These are phyloP conservation scores for Botryotinia convoluta DNA, from an alignment of 2,329 filamentous ascomycete species.

Conservation along the genomic window DNA sequence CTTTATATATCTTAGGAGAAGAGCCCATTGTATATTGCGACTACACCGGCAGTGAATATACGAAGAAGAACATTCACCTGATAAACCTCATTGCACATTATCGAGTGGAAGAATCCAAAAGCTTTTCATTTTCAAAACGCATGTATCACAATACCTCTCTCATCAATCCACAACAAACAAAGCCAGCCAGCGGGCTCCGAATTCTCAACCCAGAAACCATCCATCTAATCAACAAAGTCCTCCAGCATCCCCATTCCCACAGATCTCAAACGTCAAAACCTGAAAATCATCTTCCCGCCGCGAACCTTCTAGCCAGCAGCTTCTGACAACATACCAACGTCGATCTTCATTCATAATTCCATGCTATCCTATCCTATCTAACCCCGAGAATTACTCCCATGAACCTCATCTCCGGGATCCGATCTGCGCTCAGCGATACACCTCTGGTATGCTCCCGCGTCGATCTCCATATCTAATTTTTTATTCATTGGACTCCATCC, in stretches of 20 bases:
- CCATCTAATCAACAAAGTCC: background rate
- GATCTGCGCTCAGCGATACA: background rate
- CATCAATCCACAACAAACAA: background rate
- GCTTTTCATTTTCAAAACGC: background rate
- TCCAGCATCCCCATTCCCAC: no score
- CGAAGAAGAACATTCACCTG: accelerated
- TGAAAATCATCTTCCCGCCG: background rate
- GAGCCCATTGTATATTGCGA: background rate
- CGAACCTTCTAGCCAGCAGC: background rate
- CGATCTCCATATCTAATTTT: background rate
- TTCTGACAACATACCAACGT: background rate
- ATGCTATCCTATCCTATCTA: no score
- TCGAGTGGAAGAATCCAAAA: accelerated
- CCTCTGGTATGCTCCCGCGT: background rate
- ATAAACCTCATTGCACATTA: background rate
- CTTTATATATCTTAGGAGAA: background rate
- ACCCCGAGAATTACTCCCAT: no score
- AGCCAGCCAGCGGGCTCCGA: background rate
- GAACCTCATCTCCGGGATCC: background rate
- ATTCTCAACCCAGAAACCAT: background rate
- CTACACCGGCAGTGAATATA: background rate
- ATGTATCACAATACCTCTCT: background rate
- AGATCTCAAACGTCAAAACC: background rate
- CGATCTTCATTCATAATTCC: background rate
- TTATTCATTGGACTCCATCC: background rate